Base-by-base conservation (phyloP, 108 stramenopile genomes). In the Skeletonema menzelii region DNA sequence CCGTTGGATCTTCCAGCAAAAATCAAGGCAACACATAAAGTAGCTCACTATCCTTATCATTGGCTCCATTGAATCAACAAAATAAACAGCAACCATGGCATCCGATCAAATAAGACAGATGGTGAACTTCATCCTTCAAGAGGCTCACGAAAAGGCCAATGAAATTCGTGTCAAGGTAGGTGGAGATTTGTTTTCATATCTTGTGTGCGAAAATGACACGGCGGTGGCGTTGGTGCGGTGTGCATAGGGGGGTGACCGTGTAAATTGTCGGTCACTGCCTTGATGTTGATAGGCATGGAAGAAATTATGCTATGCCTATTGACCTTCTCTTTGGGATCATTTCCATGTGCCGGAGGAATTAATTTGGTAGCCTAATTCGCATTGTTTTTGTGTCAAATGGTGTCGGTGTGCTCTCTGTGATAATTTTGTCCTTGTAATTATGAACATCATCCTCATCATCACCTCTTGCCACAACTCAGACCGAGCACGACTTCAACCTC, bases 111-210 rank as follows among this genome's bases (percentile, higher is more conserved):
- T 95, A 78, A 87, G 94, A 86, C 94, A 95, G 74, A 95, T 95
- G 94, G 94, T 95, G 47, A 95, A 95, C 73, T 95, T 95, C 86
- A 95, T 95, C 84, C 91, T 95, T 71, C 94, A 95, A 82, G 99
- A 99, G 95, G 99, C 99, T 40, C 97, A 99, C 85, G 99, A 99
- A 84, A 99, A 98, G 93, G 99, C 97, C 32, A 98, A 98, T 65
- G 99, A 98, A 86, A 97, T 97, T 80, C 96, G 96, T 66, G 92
- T 97, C 63, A 97, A 98, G 93, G 97, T 97, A 67, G 65, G 83
- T 77, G 8, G 8, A 8, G 5, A 19, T 35, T 19, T 60, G n/a
- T 30, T 31, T 24, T 31, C 22, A 35, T 19, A 60, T 31, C 17
- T 60, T 60, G 28, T 28, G 59, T 60, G 13, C 59, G 31, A 31